A percentile compares a stretch with the other conserved stretches of the same genome.
These are phyloP conservation scores for Pseudophaeomoniella oleicola DNA, from an alignment of 2,329 filamentous ascomycete species.

Conservation along the genomic window DNA sequence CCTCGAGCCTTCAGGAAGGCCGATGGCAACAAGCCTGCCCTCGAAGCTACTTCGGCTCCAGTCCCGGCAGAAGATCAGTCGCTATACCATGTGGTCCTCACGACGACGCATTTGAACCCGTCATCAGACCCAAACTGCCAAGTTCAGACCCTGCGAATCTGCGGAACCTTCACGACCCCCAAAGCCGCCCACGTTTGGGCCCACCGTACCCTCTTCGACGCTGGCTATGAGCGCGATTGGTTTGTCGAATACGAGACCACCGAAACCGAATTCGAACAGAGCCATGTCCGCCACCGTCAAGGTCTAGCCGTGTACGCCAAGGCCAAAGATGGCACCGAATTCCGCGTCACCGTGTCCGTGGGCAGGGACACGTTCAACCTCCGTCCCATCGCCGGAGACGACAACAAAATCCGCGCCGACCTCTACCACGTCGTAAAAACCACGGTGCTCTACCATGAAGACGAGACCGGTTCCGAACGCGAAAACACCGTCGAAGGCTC, in stretches of 20 bases:
- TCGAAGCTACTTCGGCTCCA: not conserved
- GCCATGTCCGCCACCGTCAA: slow-evolving; percentile 7
- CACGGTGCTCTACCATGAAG: slow-evolving; percentile 11
- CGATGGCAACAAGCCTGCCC: not conserved
- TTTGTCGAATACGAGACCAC: slow-evolving; percentile 14
- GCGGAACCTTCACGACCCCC: slow-evolving; percentile 13
- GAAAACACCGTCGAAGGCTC: slow-evolving; percentile 13
- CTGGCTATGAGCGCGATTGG: slow-evolving; percentile 16
- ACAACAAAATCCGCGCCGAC: slow-evolving; percentile 11
- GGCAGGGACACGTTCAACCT: slow-evolving; percentile 3
- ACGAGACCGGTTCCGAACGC: slow-evolving; percentile 9
- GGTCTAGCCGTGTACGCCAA: slow-evolving; percentile 13
- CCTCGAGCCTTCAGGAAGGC: not conserved
- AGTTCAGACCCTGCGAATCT: slow-evolving; percentile 14
- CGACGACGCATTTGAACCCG: slow-evolving; percentile 10
- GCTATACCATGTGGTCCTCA: slow-evolving; percentile 15
- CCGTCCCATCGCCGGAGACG: slow-evolving; percentile 6
- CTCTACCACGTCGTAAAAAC: slow-evolving; percentile 17
- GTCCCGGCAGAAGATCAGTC: slow-evolving; percentile 2
- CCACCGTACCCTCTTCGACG: slow-evolving; percentile 15
- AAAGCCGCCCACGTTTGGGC: slow-evolving; percentile 13
- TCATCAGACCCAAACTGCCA: slow-evolving; percentile 12
- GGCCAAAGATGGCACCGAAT: slow-evolving; percentile 13
- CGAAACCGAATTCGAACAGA: slow-evolving; percentile 6
- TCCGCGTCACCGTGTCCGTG: slow-evolving; percentile 11